Evolutionary conservation across 2,329 filamentous ascomycete species (phyloP).

Genomic region (Ampelomyces quisqualis): DNA sequence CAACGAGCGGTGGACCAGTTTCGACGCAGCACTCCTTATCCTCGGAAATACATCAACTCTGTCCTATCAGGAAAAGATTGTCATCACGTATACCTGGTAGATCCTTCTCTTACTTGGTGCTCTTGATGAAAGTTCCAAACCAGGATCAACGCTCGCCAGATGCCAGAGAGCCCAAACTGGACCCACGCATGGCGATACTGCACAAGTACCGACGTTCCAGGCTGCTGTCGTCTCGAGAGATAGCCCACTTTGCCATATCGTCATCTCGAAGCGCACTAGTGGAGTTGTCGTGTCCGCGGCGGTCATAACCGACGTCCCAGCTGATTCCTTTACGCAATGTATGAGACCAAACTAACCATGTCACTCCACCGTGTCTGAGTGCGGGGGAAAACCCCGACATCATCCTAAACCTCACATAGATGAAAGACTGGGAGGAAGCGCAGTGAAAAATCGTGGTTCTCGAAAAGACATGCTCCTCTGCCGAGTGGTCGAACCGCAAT

Average conservation of each 20-base stretch:
- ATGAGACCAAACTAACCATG: neutral
- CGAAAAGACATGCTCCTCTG: neutral
- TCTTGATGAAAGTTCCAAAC: too few relatives aligned
- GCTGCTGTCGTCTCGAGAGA: neutral
- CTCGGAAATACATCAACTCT: too few relatives aligned
- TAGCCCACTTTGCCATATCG: neutral
- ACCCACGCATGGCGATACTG: too few relatives aligned
- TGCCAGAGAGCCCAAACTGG: too few relatives aligned
- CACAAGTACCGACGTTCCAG: neutral
- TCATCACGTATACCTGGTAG: too few relatives aligned
- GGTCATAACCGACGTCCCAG: neutral
- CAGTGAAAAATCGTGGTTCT: neutral
- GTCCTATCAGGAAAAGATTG: too few relatives aligned
- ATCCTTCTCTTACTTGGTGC: too few relatives aligned
- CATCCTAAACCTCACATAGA: neutral
- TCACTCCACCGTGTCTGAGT: neutral
- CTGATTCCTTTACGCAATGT: neutral
- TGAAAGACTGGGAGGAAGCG: neutral
- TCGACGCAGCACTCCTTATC: too few relatives aligned
- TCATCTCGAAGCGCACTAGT: neutral
- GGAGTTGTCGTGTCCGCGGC: neutral
- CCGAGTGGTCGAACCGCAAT: slow-evolving; percentile 1
- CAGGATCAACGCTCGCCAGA: too few relatives aligned
- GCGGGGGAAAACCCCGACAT: neutral
- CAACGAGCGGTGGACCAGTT: too few relatives aligned